These are phyloP conservation scores for Penicillium sp. DNA, from an alignment of 2,329 filamentous ascomycete genomes.

Conservation along the genomic window DNA sequence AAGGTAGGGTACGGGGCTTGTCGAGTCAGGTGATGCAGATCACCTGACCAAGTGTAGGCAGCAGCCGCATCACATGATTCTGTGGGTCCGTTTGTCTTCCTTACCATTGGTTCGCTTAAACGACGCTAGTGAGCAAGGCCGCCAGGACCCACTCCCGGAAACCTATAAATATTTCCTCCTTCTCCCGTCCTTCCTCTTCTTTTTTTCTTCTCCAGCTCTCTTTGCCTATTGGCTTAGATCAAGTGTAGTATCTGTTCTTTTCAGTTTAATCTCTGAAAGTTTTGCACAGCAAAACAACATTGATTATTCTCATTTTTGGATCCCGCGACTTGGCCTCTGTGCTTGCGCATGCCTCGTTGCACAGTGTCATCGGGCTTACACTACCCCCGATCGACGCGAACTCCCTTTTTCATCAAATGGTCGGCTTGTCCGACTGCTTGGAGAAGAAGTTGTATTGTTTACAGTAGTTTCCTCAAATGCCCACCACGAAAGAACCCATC, in stretches of 20 bases:
- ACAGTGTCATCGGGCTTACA: constrained; percentile 78
- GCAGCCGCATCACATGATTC: constrained; percentile 12
- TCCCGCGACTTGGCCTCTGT: constrained; percentile 60
- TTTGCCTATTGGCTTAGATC: constrained; percentile 73
- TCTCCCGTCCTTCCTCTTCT: constrained; percentile 39
- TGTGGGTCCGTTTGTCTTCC: too few species aligned
- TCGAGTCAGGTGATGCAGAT: background rate
- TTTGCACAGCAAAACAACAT: constrained; percentile 68
- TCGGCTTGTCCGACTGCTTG: constrained; percentile 56
- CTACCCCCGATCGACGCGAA: constrained; percentile 73
- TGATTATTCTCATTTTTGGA: constrained; percentile 85
- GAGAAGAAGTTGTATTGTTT: constrained; percentile 53
- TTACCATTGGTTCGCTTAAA: constrained; percentile 11
- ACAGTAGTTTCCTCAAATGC: background rate
- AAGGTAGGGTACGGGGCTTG: constrained; percentile 24
- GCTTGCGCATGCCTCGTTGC: constrained; percentile 68
- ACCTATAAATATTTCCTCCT: constrained; percentile 35
- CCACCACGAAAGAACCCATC: too few species aligned
- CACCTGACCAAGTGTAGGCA: background rate
- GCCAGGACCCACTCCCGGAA: constrained; percentile 18
- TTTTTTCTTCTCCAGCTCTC: constrained; percentile 53
- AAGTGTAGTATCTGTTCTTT: constrained; percentile 98
- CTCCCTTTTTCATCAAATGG: constrained; percentile 57
- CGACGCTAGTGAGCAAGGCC: constrained; percentile 23
- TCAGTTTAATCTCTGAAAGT: constrained; percentile 96